phyloP scores from a whole-genome alignment of 2,329 filamentous ascomycete genomes.

The Calycina herbarum region DNA sequence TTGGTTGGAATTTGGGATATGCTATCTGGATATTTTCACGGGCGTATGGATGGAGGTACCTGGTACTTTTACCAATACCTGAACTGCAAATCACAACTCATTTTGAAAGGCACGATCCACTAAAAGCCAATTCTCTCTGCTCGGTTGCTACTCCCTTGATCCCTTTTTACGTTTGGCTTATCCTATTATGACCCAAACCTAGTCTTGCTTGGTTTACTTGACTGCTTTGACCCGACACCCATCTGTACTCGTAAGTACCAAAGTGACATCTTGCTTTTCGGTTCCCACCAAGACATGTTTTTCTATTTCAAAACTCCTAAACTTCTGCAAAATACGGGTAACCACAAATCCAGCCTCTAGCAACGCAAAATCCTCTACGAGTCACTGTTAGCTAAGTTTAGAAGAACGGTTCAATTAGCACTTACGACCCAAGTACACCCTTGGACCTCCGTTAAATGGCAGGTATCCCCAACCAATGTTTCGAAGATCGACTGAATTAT shows the following conservation, averaged over 20 bases:
- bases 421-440: slow-evolving; percentile 35
- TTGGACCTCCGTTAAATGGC: slow-evolving; percentile 39
- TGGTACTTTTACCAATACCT: not conserved
- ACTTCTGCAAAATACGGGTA: slow-evolving; percentile 35
- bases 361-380: slow-evolving; percentile 35
- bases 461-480: slow-evolving; percentile 46
- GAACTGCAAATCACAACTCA: too few species aligned
- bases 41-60: not conserved
- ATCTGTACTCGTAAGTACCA: slow-evolving; percentile 25
- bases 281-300: slow-evolving; percentile 14
- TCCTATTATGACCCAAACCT: too few species aligned
- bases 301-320: not conserved
- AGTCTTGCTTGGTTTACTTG: not conserved
- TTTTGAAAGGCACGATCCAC: too few species aligned
- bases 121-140: too few species aligned
- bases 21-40: not conserved
- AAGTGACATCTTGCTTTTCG: slow-evolving; percentile 26
- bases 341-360: slow-evolving; percentile 38
- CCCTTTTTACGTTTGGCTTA: too few species aligned
- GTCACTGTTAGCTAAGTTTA: slow-evolving; percentile 16
- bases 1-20: not conserved
- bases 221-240: slow-evolving; percentile 21
- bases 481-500: not conserved
- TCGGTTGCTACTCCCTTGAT: not conserved
- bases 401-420: not conserved